Conservation (phyloP, 148 eudicot species). For the Bassia scoparia region DNA sequence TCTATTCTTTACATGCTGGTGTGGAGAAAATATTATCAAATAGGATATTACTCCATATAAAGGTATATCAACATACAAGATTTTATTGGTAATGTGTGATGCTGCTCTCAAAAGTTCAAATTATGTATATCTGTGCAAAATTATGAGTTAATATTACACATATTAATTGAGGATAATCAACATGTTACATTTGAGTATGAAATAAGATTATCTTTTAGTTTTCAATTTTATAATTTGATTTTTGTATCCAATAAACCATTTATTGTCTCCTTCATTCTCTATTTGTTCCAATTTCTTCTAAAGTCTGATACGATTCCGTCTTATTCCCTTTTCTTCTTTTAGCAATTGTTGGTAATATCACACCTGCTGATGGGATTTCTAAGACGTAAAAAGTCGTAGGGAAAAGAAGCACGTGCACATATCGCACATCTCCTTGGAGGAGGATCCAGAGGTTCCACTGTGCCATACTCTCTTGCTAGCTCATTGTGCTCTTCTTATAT, state of each 20-base stretch:
- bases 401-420: conserved; percentile 80
- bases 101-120: conserved; percentile 9
- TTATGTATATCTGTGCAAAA: too few relatives aligned
- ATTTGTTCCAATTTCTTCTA: neutral
- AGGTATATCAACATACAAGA: too few relatives aligned
- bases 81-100: neutral
- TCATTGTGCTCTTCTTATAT: conserved; percentile 13
- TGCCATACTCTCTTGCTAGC: conserved; percentile 4
- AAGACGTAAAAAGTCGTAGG: conserved; percentile 69
- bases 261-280: neutral
- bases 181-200: neutral
- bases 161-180: neutral
- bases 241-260: too few relatives aligned
- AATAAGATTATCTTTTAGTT: too few relatives aligned
- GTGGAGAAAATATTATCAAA: too few relatives aligned
- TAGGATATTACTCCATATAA: too few relatives aligned
- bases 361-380: conserved; percentile 84
- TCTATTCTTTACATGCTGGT: too few relatives aligned
- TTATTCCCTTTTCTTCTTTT: neutral
- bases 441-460: conserved; percentile 65
- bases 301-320: too few relatives aligned
- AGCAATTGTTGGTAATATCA: conserved; percentile 99
- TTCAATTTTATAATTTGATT: too few relatives aligned
- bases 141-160: too few relatives aligned
- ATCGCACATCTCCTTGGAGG: conserved; percentile 89